A percentile compares a stretch with the other conserved stretches of the same genome.
These are phyloP conservation scores for Penicillium crystallinum DNA, from an alignment of 495 filamentous ascomycete species.

Conservation along the genomic window DNA sequence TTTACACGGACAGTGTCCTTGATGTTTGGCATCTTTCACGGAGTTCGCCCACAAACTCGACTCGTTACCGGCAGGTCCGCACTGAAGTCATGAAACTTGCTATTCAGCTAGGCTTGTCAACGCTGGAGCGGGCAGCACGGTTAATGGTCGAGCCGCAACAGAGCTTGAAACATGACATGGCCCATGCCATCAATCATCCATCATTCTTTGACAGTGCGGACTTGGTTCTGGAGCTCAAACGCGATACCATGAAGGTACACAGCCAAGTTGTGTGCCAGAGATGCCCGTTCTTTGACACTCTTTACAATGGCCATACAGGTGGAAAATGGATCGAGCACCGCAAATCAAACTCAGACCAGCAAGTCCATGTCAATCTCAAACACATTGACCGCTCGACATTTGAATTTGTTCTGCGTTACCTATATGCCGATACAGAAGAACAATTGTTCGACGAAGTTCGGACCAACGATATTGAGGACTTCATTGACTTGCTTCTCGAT, in stretches of 20 bases:
- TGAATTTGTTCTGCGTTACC: slow-evolving; percentile 68
- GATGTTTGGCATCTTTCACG: slow-evolving; percentile 78
- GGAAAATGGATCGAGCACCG: slow-evolving; percentile 77
- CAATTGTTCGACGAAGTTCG: slow-evolving; percentile 77
- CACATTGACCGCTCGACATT: slow-evolving; percentile 72
- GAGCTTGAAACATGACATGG: slow-evolving; percentile 64
- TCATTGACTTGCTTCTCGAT: slow-evolving; percentile 84
- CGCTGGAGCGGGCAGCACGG: slow-evolving; percentile 69
- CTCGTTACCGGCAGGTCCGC: slow-evolving; percentile 69
- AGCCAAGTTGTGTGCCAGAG: slow-evolving; percentile 72
- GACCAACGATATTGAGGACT: slow-evolving; percentile 67
- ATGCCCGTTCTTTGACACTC: slow-evolving; percentile 86
- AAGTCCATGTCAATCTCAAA: slow-evolving; percentile 71
- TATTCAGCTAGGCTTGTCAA: slow-evolving; percentile 56
- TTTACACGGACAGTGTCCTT: slow-evolving; percentile 74
- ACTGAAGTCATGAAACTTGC: slow-evolving; percentile 78
- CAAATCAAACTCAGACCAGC: slow-evolving; percentile 46
- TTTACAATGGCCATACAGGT: slow-evolving; percentile 79
- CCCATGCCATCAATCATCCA: slow-evolving; percentile 56
- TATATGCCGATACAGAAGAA: slow-evolving; percentile 79
- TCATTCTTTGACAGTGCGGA: slow-evolving; percentile 72
- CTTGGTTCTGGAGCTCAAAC: slow-evolving; percentile 68
- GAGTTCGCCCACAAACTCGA: slow-evolving; percentile 54
- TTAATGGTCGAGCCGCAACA: slow-evolving; percentile 60
- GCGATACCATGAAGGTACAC: slow-evolving; percentile 62